Base-by-base conservation (phyloP, 371 early-diverging fungal genomes). In the Fennellomyces sp. region DNA sequence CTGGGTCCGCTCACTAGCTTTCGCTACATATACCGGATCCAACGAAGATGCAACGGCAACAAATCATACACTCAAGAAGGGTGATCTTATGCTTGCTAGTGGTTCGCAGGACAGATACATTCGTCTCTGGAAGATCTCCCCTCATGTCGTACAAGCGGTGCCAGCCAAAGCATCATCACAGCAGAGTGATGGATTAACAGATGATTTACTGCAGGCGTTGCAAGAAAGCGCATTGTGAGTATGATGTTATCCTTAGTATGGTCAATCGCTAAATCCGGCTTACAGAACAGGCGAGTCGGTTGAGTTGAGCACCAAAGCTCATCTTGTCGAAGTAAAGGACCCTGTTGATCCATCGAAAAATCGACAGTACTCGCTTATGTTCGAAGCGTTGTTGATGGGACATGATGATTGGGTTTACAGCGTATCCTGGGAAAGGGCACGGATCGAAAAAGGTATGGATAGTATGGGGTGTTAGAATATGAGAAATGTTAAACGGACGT, bases 331-430 rank as follows among this genome's bases (percentile, higher is more conserved):
- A 2, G 83, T 88, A 0, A 54, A 66, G n/a, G 56, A 65, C 39
- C 51, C 33, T 35, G 30, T 30, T 39, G 41, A 35, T 29, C 35
- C 23, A 36, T 36, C 6, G 31, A 65, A 56, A 26, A 63, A 59
- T 56, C 56, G 64, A 30, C 78, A 81, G 21, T 92, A 84, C 59
- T 80, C 90, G 0, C 77, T 93, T 33, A 87, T 92, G 82, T 88
- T 95, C 60, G 96, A 93, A 65, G 85, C 92, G 2, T 80, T 97
- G n/a, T 77, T 98, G 27, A 78, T 92, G 75, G 97, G 95, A 1
- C 98, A 98, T 64, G 97, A 97, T 58, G 97, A 95, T 57, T 97
- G 97, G 97, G 94, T 97, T 12, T 89, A 91, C 70, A 85, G 88
- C 50, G 90, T 94, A 26, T 66, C 79, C 52, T 97, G 95, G 94